Evolutionary conservation across 352 stramenopile genomes (phyloP).

Genomic region (Phytopythium mirpurense): DNA sequence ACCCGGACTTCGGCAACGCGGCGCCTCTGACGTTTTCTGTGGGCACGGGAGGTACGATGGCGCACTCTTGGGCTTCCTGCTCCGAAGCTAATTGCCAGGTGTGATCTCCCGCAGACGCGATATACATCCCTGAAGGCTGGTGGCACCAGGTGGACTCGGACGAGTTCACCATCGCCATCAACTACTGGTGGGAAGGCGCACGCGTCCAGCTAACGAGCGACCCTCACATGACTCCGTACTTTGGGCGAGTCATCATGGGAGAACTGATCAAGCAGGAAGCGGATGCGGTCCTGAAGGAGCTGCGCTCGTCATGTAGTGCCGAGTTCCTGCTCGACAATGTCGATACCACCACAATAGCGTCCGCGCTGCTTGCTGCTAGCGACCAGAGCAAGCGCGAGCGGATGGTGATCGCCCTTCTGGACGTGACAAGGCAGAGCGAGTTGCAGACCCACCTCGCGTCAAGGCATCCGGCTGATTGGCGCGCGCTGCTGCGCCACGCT

Average conservation of each 20-base stretch:
- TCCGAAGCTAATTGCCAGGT: not conserved
- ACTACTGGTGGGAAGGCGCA: slow-evolving; percentile 79
- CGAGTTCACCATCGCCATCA: slow-evolving; percentile 69
- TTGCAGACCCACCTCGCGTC: slow-evolving; percentile 15
- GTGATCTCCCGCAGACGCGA: slow-evolving; percentile 32
- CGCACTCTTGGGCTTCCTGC: too few relatives aligned
- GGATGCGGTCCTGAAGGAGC: slow-evolving; percentile 17
- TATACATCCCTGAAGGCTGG: slow-evolving; percentile 83
- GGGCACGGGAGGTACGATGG: slow-evolving; percentile 37
- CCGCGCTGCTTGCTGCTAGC: slow-evolving; percentile 10
- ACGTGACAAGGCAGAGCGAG: slow-evolving; percentile 13
- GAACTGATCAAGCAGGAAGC: slow-evolving; percentile 48
- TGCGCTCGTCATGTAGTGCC: slow-evolving; percentile 7
- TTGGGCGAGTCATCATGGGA: slow-evolving; percentile 54
- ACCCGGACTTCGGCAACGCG: slow-evolving; percentile 28
- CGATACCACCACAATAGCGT: slow-evolving; percentile 7
- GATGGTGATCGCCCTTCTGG: slow-evolving; percentile 22
- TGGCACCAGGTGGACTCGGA: slow-evolving; percentile 84
- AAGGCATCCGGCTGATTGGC: slow-evolving; percentile 18
- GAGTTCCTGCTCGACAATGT: slow-evolving; percentile 1
- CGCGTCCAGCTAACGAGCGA: slow-evolving; percentile 42
- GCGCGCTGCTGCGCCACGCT: slow-evolving; percentile 23
- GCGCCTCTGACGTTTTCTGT: slow-evolving; percentile 26
- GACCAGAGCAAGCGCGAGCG: slow-evolving; percentile 24
- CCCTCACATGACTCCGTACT: slow-evolving; percentile 49